A percentile compares a stretch with the other conserved stretches of the same genome.
Evolutionary conservation across 2,329 filamentous ascomycete genomes (phyloP).

Genomic region (Cercospora brassicicola): DNA sequence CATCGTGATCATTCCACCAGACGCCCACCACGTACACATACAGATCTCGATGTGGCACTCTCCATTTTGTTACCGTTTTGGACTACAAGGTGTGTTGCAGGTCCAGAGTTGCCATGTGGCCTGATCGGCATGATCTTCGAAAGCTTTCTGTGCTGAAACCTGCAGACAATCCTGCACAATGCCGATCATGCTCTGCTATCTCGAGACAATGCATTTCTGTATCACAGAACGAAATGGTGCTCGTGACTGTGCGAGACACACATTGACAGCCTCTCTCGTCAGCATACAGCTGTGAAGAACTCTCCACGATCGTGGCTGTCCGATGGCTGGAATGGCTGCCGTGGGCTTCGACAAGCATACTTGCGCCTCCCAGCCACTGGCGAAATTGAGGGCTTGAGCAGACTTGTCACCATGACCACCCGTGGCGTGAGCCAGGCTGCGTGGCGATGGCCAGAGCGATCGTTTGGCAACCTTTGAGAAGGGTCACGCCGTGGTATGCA

Average conservation of each 20-base stretch:
- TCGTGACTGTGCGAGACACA: background rate
- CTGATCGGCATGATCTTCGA: constrained; percentile 7
- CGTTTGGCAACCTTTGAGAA: background rate
- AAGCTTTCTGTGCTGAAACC: background rate
- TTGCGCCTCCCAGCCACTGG: background rate
- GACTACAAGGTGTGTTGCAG: background rate
- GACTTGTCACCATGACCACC: background rate
- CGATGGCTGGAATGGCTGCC: background rate
- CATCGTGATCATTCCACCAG: background rate
- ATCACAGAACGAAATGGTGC: background rate
- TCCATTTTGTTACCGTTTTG: background rate
- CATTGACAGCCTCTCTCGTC: background rate
- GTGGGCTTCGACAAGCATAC: constrained; percentile 1
- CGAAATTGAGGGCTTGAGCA: constrained; percentile 1
- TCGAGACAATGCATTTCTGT: background rate
- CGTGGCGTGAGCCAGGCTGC: background rate
- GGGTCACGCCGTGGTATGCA: background rate
- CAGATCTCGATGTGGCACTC: background rate
- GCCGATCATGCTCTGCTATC: background rate
- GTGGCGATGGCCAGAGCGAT: constrained; percentile 1
- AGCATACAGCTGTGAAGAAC: background rate
- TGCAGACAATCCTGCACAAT: background rate
- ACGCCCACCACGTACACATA: background rate
- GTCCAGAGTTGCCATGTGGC: background rate
- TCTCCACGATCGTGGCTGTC: background rate